Percentiles rank a stretch among this genome's conserved stretches.
Conservation (phyloP, 2,329 filamentous ascomycete species). For the Epichloe sibirici region DNA sequence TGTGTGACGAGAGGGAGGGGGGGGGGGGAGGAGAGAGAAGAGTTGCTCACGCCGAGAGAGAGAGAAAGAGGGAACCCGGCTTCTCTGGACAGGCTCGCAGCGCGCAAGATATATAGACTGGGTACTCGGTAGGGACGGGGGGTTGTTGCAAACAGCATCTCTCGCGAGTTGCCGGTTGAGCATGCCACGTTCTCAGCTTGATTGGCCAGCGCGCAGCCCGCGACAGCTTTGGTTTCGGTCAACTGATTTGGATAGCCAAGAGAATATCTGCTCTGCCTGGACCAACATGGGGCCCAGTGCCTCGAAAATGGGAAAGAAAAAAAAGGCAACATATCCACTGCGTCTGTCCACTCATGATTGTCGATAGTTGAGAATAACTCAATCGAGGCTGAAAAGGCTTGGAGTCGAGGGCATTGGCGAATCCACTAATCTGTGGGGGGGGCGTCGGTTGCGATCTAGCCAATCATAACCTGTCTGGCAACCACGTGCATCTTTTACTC, state of each 20-base stretch:
- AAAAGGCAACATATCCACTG: background rate
- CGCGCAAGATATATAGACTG: background rate
- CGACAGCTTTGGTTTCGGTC: background rate
- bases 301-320: background rate
- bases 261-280: background rate
- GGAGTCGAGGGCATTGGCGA: background rate
- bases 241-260: background rate
- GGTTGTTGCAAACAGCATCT: background rate
- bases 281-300: background rate
- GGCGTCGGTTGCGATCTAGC: background rate
- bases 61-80: background rate
- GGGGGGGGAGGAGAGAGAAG: background rate
- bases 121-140: background rate
- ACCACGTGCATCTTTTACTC: background rate
- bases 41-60: background rate
- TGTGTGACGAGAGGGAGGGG: background rate
- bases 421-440: background rate
- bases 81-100: background rate
- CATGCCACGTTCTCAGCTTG: background rate
- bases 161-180: too few relatives aligned
- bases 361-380: background rate
- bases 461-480: background rate
- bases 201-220: background rate
- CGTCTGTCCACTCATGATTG: background rate
- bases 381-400: background rate